Evolutionary conservation across 768 basidiomycete genomes (phyloP), one percentile per base, ranked within the genome.

Genomic region (Galerina marginata): DNA sequence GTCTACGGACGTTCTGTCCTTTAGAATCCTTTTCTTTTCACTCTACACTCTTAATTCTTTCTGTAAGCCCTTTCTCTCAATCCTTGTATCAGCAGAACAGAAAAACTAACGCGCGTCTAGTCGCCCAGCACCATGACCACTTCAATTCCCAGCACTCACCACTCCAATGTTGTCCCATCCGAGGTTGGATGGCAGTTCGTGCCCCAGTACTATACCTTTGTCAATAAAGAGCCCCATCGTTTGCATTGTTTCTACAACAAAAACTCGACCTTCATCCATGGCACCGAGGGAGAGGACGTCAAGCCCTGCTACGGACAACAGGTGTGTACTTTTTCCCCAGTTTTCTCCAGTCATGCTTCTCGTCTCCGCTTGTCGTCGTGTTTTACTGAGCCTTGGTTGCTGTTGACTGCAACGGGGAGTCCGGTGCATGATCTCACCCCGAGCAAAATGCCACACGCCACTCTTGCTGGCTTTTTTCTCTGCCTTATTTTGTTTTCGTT

Each of bases 121-220:
- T 48, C 51, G 40, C 39, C 54, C 55, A 54, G 53, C 65, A 69
- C 65, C 74, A 79, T 81, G 77, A 73, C 77, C 57, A 77, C 75
- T 71, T 70, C 77, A 39, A 62, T 67, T 55, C 53, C 70, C 63
- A 64, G 78, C 73, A 69, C 85, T 68, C 84, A 85, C 72, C 82
- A 81, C 76, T 25, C 62, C 65, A 84, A 82, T 72, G 88, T 92
- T 81, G 81, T 90, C 81, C 92, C 92, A 76, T 93, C 90, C 68
- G 94, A 97, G 81, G 96, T 98, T 73, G 95, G 96, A 79, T 98
- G 95, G 95, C 95, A 98, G 79, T 98, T 98, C 81, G 95, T 97
- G 68, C 94, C 95, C 50, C 96, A 99, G 79, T 99, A 99, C 81
- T 99, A 99, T 81, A 96, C 93, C 69, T 96, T 93, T 83, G 91